Conservation (phyloP, 306 rosid species). For the Dicorynia guianensis region DNA sequence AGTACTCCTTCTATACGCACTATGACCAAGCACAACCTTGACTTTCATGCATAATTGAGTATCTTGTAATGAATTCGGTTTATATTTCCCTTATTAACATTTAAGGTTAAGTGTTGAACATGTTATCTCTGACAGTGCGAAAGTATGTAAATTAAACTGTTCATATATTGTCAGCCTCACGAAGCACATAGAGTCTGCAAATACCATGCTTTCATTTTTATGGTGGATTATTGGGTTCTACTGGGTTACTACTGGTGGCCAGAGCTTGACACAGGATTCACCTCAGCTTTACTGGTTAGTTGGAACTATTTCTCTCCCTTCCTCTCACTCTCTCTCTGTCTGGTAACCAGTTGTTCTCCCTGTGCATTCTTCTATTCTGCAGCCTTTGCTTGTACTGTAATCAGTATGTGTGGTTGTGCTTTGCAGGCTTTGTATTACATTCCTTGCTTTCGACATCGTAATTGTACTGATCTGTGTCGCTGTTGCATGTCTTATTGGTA, state of each 20-base stretch:
- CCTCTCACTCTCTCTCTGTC: no score
- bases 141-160: constrained; percentile 11
- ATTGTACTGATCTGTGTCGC: constrained; percentile 73
- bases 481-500: constrained; percentile 82
- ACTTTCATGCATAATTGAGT: constrained; percentile 25
- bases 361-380: background rate
- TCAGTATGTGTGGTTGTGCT: constrained; percentile 28
- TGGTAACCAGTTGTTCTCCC: constrained; percentile 24
- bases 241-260: constrained; percentile 86
- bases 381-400: constrained; percentile 27
- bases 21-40: background rate
- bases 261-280: constrained; percentile 60
- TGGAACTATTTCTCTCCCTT: background rate
- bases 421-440: constrained; percentile 88
- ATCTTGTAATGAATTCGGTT: constrained; percentile 9
- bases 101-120: constrained; percentile 7
- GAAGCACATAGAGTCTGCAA: constrained; percentile 71
- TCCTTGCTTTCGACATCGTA: constrained; percentile 79
- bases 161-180: constrained; percentile 53
- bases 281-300: constrained; percentile 91
- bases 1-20: background rate
- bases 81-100: constrained; percentile 23
- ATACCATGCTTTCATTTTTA: constrained; percentile 70
- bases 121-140: constrained; percentile 9
- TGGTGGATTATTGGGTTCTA: constrained; percentile 95